These are phyloP conservation scores for Kwoniella dejecticola DNA, from an alignment of 768 basidiomycete species.

Conservation along the genomic window DNA sequence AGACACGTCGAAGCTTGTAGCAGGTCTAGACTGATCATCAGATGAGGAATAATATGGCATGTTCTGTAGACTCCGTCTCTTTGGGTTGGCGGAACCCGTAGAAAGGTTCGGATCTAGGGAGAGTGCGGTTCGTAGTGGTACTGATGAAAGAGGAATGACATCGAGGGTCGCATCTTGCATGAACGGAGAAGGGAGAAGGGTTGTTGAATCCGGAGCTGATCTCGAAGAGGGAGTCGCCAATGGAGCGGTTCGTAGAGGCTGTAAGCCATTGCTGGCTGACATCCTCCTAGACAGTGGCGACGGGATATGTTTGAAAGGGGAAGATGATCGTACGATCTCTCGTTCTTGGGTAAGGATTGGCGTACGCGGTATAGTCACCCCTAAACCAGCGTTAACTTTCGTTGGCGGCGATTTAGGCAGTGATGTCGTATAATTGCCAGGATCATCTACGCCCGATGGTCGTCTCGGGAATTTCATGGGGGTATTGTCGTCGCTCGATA, in stretches of 20 bases:
- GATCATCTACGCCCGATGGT: neutral
- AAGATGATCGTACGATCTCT: neutral
- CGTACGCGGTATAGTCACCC: slow-evolving; percentile 5
- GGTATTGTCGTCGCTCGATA: slow-evolving; percentile 1
- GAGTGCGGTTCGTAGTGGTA: neutral
- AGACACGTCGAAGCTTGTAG: neutral
- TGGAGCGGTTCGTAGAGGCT: slow-evolving; percentile 11
- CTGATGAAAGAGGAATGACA: neutral
- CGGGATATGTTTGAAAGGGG: slow-evolving; percentile 11
- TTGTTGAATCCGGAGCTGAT: neutral
- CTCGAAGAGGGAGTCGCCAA: slow-evolving; percentile 4
- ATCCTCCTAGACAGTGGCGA: slow-evolving; percentile 16
- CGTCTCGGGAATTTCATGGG: neutral
- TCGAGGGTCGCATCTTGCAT: neutral
- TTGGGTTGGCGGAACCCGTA: slow-evolving; percentile 27
- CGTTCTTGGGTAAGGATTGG: slow-evolving; percentile 10
- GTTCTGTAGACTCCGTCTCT: slow-evolving; percentile 43
- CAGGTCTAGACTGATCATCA: slow-evolving; percentile 17
- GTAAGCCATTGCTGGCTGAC: slow-evolving; percentile 12
- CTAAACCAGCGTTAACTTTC: neutral
- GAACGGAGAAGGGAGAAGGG: slow-evolving; percentile 18
- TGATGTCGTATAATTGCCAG: neutral
- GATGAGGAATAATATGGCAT: slow-evolving; percentile 41
- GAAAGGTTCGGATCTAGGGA: neutral
- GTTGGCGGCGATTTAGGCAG: neutral